These are phyloP conservation scores for Pseudogymnoascus sp. DNA, from an alignment of 2,329 filamentous ascomycete genomes.

Conservation along the genomic window DNA sequence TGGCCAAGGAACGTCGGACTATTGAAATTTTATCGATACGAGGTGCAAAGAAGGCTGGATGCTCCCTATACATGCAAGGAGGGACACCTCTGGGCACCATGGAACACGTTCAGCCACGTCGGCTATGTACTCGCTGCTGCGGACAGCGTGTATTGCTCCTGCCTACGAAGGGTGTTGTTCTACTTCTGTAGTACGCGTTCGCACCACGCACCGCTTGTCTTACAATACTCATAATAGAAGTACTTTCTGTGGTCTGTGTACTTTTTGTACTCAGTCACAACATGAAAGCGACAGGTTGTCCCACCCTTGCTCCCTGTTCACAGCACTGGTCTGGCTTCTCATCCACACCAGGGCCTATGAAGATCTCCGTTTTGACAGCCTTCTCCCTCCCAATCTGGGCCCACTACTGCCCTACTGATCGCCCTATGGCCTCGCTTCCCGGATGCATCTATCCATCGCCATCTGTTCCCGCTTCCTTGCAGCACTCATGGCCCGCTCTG, in stretches of 20 bases:
- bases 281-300: neutral
- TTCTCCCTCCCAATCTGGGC: neutral
- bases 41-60: neutral
- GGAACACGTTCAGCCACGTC: neutral
- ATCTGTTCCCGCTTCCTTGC: constrained; percentile 1
- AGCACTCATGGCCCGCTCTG: neutral
- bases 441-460: constrained; percentile 1
- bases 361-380: neutral
- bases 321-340: neutral
- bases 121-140: neutral
- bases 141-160: neutral
- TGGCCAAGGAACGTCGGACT: neutral
- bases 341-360: neutral
- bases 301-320: neutral
- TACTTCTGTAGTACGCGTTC: neutral
- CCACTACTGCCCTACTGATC: neutral
- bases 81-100: neutral
- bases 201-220: neutral
- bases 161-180: neutral
- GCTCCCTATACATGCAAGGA: neutral
- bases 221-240: neutral
- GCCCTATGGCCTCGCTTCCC: constrained; percentile 4
- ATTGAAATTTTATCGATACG: constrained; percentile 5
- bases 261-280: neutral
- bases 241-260: neutral